Evolutionary conservation across 2,329 filamentous ascomycete species (phyloP).

Genomic region (Beauveria brongniartii): DNA sequence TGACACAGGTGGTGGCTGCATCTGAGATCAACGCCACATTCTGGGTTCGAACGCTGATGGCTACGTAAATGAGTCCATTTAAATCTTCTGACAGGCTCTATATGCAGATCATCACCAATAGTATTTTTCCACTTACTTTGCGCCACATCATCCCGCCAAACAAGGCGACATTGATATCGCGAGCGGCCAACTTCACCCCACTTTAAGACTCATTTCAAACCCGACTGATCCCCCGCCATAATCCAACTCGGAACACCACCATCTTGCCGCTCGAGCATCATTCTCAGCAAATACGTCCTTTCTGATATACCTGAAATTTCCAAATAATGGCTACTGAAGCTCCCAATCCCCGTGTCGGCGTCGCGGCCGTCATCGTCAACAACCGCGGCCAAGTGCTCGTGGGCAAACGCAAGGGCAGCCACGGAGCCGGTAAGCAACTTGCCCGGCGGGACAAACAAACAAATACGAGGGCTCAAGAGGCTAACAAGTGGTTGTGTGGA

Average conservation of each 20-base stretch:
- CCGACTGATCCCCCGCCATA: neutral
- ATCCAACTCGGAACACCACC: neutral
- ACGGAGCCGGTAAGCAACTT: slow-evolving; percentile 36
- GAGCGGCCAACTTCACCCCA: neutral
- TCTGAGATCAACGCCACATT: neutral
- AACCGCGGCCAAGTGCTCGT: slow-evolving; percentile 36
- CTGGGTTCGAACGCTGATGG: neutral
- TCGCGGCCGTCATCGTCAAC: slow-evolving; percentile 38
- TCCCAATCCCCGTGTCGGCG: slow-evolving; percentile 31
- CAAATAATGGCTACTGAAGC: neutral
- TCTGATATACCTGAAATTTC: neutral
- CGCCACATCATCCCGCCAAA: neutral
- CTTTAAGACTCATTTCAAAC: neutral
- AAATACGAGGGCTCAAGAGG: neutral
- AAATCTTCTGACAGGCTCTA: too few species aligned
- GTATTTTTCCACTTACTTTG: neutral
- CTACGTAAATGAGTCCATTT: neutral
- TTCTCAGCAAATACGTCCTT: too few species aligned
- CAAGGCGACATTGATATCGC: neutral
- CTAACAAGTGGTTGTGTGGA: neutral
- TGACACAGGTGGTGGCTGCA: neutral
- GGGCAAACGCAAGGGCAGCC: slow-evolving; percentile 39
- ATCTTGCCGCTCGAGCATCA: neutral
- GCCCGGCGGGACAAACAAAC: neutral
- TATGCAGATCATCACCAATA: too few species aligned